Base-by-base conservation (phyloP, 2,329 filamentous ascomycete species). In the Purpureocillium takamizusanense region DNA sequence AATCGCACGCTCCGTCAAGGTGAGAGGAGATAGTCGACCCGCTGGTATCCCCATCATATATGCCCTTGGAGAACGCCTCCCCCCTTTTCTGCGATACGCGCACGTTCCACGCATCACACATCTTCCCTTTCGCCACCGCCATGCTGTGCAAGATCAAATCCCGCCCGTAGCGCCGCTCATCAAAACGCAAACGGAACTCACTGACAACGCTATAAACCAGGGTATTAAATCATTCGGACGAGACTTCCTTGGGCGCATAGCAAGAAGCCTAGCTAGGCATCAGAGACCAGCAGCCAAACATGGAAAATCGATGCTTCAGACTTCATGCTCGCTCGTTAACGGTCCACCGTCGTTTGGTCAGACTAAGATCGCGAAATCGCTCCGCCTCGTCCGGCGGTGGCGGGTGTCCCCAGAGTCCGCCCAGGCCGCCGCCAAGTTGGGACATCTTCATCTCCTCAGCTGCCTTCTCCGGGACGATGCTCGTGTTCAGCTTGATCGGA, bases 271-370 rank as follows among this genome's bases (percentile, higher is more conserved):
- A n/a, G n/a, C n/a, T n/a, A n/a, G n/a, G n/a, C n/a, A n/a, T n/a
- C n/a, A n/a, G n/a, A n/a, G n/a, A n/a, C n/a, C n/a, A 36, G 25
- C 14, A 38, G 34, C 23, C 25, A 32, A 7, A 34, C 28, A 39
- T 17, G 34, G 29, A 21, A n/a, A 4, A 25, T n/a, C 35, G 5
- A 31, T 33, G 18, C n/a, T 10, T 11, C 11, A 6, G 4, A n/a
- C 17, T 18, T 42, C 42, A 53, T 35, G 48, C 51, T 39, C 58
- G 62, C 47, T 77, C 72, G 33, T 65, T 74, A 4, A 76, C 65
- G 16, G 72, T 75, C 74, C 74, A 78, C 17, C 73, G 62, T 37
- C 73, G 56, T 55, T 76, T 77, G 2, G 63, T 58, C 15, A 62
- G 58, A 27, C 60, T 65, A 40, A 63, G 41, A 40, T 76, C 72